These are phyloP conservation scores for Arthrobotrys musiformis DNA, from an alignment of 2,329 filamentous ascomycete genomes.

Conservation along the genomic window DNA sequence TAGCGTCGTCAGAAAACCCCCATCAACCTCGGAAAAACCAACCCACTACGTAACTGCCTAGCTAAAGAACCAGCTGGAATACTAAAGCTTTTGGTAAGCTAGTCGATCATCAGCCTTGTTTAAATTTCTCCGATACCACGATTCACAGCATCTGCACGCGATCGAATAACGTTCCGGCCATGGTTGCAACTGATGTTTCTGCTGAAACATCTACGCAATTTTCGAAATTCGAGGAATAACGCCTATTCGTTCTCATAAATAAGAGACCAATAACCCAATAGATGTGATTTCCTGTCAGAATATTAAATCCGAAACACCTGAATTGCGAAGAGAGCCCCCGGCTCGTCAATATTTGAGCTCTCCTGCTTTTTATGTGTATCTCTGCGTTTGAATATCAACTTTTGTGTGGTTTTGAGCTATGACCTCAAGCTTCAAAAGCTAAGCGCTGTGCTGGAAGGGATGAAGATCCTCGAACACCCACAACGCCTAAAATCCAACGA, in stretches of 20 bases:
- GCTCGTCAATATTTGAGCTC: background rate
- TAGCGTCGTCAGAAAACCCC: slow-evolving; percentile 24
- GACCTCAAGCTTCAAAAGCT: slow-evolving; percentile 11
- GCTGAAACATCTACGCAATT: slow-evolving; percentile 51
- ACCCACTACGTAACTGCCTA: slow-evolving; percentile 18
- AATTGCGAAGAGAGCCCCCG: slow-evolving; percentile 9
- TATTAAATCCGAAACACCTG: slow-evolving; percentile 48
- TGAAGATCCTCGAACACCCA: slow-evolving; percentile 1
- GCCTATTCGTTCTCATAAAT: slow-evolving; percentile 24
- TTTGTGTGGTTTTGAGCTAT: background rate
- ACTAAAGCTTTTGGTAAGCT: slow-evolving; percentile 21
- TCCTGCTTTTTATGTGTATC: slow-evolving; percentile 1
- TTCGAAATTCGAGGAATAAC: slow-evolving; percentile 5
- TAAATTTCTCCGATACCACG: slow-evolving; percentile 46
- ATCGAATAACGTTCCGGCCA: slow-evolving; percentile 25
- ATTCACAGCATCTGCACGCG: slow-evolving; percentile 33
- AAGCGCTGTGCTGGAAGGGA: slow-evolving; percentile 19
- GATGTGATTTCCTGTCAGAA: background rate
- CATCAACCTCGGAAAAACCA: slow-evolving; percentile 34
- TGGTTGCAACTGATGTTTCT: slow-evolving; percentile 28
- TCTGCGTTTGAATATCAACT: background rate
- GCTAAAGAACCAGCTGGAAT: slow-evolving; percentile 1
- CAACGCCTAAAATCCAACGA: slow-evolving; percentile 55
- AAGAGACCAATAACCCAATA: slow-evolving; percentile 16
- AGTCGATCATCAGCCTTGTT: background rate